These are phyloP conservation scores for Chlamydomonas incerta DNA, from an alignment of 139 green algal species.

Conservation along the genomic window DNA sequence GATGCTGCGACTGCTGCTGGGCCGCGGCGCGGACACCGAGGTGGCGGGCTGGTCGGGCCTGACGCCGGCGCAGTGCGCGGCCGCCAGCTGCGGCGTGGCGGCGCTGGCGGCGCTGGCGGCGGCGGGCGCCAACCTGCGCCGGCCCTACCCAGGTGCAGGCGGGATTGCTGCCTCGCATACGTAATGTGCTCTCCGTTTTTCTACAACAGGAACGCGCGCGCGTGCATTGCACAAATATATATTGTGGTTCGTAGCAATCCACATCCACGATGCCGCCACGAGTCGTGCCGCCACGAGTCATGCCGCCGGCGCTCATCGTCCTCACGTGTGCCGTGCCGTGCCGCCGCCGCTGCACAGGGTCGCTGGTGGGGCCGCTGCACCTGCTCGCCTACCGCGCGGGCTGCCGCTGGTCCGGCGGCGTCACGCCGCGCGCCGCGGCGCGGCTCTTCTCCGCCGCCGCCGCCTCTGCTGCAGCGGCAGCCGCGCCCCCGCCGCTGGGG, in stretches of 20 bases:
- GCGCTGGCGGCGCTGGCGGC: constrained; percentile 6
- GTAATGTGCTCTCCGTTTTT: too few species aligned
- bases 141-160: neutral
- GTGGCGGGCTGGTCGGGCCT: neutral
- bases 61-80: constrained; percentile 6
- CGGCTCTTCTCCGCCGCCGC: neutral
- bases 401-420: constrained; percentile 27
- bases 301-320: too few species aligned
- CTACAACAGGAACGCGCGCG: too few species aligned
- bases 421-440: neutral
- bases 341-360: neutral
- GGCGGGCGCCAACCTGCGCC: neutral
- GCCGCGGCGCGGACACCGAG: neutral
- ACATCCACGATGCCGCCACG: too few species aligned
- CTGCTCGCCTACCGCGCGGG: neutral
- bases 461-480: neutral
- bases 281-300: too few species aligned
- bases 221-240: too few species aligned
- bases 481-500: too few species aligned
- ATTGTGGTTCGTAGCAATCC: too few species aligned
- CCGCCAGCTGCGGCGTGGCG: constrained; percentile 4
- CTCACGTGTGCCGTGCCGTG: too few species aligned
- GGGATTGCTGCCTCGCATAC: too few species aligned
- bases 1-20: constrained; percentile 35
- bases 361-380: constrained; percentile 4